These are phyloP conservation scores for Eimeria sp. DNA, from an alignment of 169 alveolate species.

Conservation along the genomic window DNA sequence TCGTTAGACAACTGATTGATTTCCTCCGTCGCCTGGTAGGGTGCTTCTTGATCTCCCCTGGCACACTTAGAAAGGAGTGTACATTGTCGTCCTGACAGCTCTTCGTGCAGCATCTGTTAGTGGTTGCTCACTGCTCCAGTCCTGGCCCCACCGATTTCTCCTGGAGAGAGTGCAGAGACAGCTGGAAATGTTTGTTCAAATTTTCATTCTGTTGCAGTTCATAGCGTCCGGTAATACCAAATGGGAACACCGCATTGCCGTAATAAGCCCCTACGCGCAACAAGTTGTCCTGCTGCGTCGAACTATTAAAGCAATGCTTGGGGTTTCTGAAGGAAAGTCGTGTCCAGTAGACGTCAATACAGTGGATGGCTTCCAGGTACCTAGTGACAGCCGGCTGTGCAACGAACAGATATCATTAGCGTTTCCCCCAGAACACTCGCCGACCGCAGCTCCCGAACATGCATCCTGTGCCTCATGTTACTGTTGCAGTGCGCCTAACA, in stretches of 20 bases:
- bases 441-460: background rate
- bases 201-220: constrained; percentile 50
- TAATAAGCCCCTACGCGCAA: constrained; percentile 85
- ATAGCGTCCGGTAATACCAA: constrained; percentile 76
- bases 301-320: constrained; percentile 75
- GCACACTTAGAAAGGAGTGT: background rate
- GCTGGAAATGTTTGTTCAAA: background rate
- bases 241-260: constrained; percentile 82
- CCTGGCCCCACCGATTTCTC: background rate
- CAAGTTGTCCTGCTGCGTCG: constrained; percentile 83
- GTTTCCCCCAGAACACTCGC: background rate
- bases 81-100: background rate
- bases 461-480: background rate
- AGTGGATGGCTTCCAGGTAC: constrained; percentile 89
- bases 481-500: background rate
- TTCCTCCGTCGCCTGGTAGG: constrained; percentile 79
- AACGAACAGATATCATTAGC: background rate
- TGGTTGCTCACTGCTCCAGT: background rate
- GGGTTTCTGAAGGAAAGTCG: constrained; percentile 70
- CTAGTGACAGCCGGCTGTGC: background rate
- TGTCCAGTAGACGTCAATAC: constrained; percentile 88
- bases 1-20: constrained; percentile 82
- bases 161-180: background rate
- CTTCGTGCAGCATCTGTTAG: background rate
- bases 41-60: background rate